Evolutionary conservation across 345 rosid species (phyloP), one percentile per base, ranked within the genome.

Genomic region (Eucalyptus cloeziana): DNA sequence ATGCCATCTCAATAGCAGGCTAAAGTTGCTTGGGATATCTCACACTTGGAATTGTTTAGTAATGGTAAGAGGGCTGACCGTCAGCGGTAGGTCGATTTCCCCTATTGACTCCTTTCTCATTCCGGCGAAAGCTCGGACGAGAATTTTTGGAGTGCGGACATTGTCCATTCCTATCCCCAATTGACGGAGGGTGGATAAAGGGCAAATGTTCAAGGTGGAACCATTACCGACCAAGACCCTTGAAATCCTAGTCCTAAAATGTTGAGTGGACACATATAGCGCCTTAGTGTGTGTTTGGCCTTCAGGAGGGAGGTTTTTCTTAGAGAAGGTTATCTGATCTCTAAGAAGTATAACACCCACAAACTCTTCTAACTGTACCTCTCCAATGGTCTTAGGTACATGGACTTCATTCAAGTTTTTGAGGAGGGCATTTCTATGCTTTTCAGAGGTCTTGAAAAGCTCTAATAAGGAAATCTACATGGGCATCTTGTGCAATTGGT

Each of bases 201-300:
- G 47, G 10, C 11, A 45, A 45, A 45, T 45, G 47, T 2, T 45
- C 11, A 45, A 8, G 2, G 10, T 1, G 1, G 47, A 45, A 45
- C 11, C 47, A 44, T 8, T 44, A 8, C 8, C 47, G 1, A 8
- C 47, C 3, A 44, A 1, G 1, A 44, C 3, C 47, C 47, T 44
- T 1, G 0, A 44, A 8, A 44, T 44, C 10, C 47, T 44, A 0
- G 3, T 44, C 0, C 10, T 10, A 8, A 44, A 44, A 44, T 44
- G 1, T 8, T 44, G 10, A 44, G 47, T 3, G 1, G 1, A 8
- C 47, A 44, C 10, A 44, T 8, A 44, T 44, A 8, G 10, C 1
- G 47, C 47, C 10, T 44, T 44, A 44, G 10, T 40, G 3, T 44
- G 47, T 8, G 10, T 3, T 44, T 8, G 3, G 47, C 47, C 47